A percentile compares a stretch with the other conserved stretches of the same genome.
Conservation (phyloP, 2,329 filamentous ascomycete genomes). For the Ophiostoma perfectum region DNA sequence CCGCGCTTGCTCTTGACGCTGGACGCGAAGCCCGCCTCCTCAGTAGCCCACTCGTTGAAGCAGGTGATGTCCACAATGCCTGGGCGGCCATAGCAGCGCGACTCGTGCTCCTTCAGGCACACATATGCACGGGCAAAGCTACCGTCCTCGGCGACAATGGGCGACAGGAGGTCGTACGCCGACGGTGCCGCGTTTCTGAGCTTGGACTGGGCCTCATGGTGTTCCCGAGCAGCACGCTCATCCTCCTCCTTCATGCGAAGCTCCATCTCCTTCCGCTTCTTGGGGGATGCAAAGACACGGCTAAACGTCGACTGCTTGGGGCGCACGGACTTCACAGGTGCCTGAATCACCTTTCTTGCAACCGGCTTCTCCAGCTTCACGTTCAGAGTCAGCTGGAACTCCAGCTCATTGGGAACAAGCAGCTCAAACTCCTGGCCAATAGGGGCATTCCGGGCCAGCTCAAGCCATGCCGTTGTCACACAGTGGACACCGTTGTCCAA, state of each 20-base stretch:
- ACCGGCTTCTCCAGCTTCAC: conserved; percentile 85
- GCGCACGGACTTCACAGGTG: conserved; percentile 59
- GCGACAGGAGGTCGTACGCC: conserved; percentile 80
- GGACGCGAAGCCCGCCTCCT: conserved; percentile 70
- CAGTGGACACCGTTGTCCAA: conserved; percentile 98
- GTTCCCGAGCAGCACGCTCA: conserved; percentile 61
- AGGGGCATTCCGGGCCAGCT: conserved; percentile 83
- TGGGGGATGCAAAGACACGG: conserved; percentile 86
- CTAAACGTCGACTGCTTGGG: conserved; percentile 85
- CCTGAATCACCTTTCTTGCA: conserved; percentile 37
- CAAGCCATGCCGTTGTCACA: conserved; percentile 92
- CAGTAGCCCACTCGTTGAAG: conserved; percentile 98
- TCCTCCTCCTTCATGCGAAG: conserved; percentile 76
- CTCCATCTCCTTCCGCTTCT: conserved; percentile 94
- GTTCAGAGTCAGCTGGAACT: conserved; percentile 95
- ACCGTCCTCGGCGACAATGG: conserved; percentile 81
- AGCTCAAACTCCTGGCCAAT: conserved; percentile 98
- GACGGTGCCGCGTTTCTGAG: conserved; percentile 61
- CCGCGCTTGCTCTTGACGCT: conserved; percentile 93
- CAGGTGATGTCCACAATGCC: conserved; percentile 84
- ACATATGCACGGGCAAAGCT: conserved; percentile 94
- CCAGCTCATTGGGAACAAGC: conserved; percentile 93
- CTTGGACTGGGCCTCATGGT: conserved; percentile 58
- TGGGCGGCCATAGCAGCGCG: conserved; percentile 79
- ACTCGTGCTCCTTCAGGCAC: conserved; percentile 87